Evolutionary conservation across 2,329 filamentous ascomycete species (phyloP).

Genomic region (Botrytis medusae): DNA sequence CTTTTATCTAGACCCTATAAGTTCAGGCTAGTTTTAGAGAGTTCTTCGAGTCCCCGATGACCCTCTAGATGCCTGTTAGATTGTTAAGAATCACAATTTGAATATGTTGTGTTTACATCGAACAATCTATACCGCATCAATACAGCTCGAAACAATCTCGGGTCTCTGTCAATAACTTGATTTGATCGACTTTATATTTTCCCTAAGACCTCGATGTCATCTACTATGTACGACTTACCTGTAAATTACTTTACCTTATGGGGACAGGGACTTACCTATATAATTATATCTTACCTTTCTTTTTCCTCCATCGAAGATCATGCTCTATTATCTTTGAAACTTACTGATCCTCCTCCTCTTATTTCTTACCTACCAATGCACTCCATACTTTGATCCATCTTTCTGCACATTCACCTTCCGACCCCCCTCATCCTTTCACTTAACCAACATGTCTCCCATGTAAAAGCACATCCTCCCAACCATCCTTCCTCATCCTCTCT

Average conservation of each 20-base stretch:
- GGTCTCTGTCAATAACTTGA: neutral
- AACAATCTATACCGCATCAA: neutral
- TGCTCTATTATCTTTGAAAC: neutral
- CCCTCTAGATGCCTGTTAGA: neutral
- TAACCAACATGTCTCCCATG: neutral
- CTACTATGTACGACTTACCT: neutral
- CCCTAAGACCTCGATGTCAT: neutral
- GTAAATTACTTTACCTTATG: neutral
- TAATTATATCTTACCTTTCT: neutral
- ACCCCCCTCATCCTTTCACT: neutral
- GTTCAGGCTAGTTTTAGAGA: neutral
- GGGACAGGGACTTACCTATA: neutral
- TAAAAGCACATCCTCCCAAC: neutral
- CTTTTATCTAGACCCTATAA: neutral
- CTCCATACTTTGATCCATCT: neutral
- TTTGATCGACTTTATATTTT: neutral
- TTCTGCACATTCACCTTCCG: neutral
- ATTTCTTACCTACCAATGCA: neutral
- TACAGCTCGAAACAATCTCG: neutral
- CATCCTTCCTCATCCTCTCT: neutral
- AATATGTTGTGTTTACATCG: neutral
- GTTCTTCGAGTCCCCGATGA: accelerated
- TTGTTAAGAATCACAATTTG: neutral
- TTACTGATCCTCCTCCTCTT: neutral
- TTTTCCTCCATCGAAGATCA: neutral